phyloP scores from a whole-genome alignment of 2,329 filamentous ascomycete species.

The Teratosphaeria pseudoeucalypti region DNA sequence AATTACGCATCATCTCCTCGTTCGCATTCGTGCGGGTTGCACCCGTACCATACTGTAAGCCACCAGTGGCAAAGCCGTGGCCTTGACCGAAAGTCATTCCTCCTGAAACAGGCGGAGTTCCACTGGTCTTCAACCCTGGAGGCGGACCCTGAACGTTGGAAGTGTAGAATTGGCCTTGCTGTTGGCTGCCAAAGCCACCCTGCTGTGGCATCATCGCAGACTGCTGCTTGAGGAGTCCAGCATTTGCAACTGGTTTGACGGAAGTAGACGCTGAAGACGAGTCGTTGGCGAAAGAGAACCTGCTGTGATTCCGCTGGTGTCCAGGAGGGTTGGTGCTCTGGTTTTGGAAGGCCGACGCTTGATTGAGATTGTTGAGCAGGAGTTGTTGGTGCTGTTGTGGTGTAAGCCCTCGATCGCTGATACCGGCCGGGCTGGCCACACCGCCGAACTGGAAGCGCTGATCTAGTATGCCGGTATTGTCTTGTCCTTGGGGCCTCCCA shows the following conservation, averaged over 20 bases:
- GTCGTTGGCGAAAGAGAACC: conserved; percentile 82
- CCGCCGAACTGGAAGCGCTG: conserved; percentile 22
- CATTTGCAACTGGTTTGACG: conserved; percentile 68
- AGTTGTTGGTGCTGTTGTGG: conserved; percentile 64
- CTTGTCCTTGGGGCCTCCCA: conserved; percentile 55
- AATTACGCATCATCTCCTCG: conserved; percentile 68
- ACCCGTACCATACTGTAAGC: conserved; percentile 50
- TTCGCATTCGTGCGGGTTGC: conserved; percentile 56
- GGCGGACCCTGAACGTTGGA: conserved; percentile 84
- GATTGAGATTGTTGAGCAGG: conserved; percentile 42
- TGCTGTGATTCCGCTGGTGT: conserved; percentile 73
- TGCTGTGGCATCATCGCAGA: conserved; percentile 66
- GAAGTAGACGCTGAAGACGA: conserved; percentile 46
- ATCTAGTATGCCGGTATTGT: conserved; percentile 16
- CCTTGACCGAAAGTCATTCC: conserved; percentile 83
- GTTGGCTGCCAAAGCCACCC: conserved; percentile 40
- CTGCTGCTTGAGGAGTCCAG: conserved; percentile 74
- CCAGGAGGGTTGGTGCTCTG: conserved; percentile 47
- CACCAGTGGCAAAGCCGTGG: conserved; percentile 65
- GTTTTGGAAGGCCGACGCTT: conserved; percentile 36
- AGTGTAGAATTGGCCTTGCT: conserved; percentile 61
- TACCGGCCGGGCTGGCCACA: conserved; percentile 44
- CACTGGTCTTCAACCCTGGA: conserved; percentile 87
- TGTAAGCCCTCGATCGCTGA: conserved; percentile 63
- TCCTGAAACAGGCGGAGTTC: conserved; percentile 74